phyloP scores from a whole-genome alignment of 495 filamentous ascomycete species.

The Apodospora peruviana region DNA sequence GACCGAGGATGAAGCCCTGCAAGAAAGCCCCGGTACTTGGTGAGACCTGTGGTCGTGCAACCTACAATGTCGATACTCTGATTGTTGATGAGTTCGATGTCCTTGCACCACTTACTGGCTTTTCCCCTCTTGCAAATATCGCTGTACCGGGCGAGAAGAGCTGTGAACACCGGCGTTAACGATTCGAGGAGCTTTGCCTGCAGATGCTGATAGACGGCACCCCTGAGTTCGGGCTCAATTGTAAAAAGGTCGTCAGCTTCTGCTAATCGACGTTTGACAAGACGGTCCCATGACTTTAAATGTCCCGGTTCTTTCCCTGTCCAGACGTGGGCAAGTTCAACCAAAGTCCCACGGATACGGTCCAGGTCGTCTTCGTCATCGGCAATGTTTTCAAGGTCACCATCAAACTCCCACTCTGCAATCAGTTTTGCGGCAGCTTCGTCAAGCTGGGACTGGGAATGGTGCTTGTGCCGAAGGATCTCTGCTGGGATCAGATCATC shows the following conservation, averaged over 20 bases:
- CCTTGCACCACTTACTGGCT: conserved; percentile 23
- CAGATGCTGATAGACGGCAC: conserved; percentile 36
- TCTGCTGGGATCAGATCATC: conserved; percentile 30
- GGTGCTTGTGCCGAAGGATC: conserved; percentile 10
- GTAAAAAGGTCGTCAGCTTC: conserved; percentile 24
- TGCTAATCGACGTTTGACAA: conserved; percentile 7
- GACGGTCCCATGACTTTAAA: conserved; percentile 7
- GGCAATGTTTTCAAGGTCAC: conserved; percentile 30
- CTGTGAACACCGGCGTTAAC: conserved; percentile 16
- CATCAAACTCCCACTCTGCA: conserved; percentile 31
- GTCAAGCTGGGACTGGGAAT: conserved; percentile 19
- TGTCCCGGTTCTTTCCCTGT: conserved; percentile 23
- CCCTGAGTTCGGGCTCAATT: conserved; percentile 25
- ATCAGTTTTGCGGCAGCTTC: conserved; percentile 19
- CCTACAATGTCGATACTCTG: conserved; percentile 37
- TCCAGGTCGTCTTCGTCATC: conserved; percentile 36
- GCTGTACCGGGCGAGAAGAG: conserved; percentile 20
- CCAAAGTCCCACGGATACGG: conserved; percentile 25
- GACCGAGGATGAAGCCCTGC: conserved; percentile 60
- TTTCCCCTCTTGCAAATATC: conserved; percentile 29
- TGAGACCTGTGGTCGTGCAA: conserved; percentile 67
- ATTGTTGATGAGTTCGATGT: conserved; percentile 22
- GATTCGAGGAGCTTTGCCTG: conserved; percentile 26
- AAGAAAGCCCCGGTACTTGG: conserved; percentile 75
- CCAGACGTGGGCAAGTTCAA: conserved; percentile 31